These are phyloP conservation scores for Penicillium frequentans DNA, from an alignment of 2,329 filamentous ascomycete species.

Conservation along the genomic window DNA sequence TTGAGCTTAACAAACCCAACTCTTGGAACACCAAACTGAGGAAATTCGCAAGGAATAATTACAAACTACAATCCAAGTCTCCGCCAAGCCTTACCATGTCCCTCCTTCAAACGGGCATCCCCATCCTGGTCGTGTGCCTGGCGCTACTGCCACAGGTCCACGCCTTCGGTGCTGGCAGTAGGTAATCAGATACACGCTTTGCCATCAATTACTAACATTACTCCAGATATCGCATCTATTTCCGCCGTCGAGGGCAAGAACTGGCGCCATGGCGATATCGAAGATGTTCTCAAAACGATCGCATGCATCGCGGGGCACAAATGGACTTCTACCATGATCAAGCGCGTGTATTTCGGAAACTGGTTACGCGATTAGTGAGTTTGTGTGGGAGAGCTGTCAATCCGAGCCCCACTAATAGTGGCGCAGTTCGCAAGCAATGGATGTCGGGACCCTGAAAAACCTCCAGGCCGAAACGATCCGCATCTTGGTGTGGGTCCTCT, in stretches of 20 bases:
- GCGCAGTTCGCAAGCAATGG: conserved; percentile 70
- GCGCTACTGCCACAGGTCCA: conserved; percentile 40
- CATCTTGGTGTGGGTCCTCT: conserved; percentile 77
- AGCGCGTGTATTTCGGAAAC: conserved; percentile 81
- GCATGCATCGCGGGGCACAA: conserved; percentile 78
- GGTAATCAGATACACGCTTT: conserved; percentile 12
- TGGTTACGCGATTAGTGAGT: conserved; percentile 75
- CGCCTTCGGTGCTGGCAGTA: conserved; percentile 49
- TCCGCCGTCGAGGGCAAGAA: conserved; percentile 53
- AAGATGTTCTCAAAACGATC: conserved; percentile 77
- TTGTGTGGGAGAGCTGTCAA: background rate
- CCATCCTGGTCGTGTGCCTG: conserved; percentile 37
- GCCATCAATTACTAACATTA: conserved; percentile 4
- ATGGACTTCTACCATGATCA: conserved; percentile 77
- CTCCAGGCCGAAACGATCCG: conserved; percentile 77
- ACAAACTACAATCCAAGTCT: background rate
- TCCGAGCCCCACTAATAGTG: background rate
- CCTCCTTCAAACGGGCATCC: conserved; percentile 27
- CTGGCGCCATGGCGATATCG: conserved; percentile 66
- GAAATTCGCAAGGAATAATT: background rate
- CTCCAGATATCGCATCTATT: conserved; percentile 49
- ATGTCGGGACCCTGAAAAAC: conserved; percentile 76
- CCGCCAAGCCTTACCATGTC: conserved; percentile 11
- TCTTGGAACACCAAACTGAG: background rate
- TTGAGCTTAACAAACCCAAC: background rate